phyloP scores from a whole-genome alignment of 2,329 filamentous ascomycete species.

The Lasiodiplodia sp. region DNA sequence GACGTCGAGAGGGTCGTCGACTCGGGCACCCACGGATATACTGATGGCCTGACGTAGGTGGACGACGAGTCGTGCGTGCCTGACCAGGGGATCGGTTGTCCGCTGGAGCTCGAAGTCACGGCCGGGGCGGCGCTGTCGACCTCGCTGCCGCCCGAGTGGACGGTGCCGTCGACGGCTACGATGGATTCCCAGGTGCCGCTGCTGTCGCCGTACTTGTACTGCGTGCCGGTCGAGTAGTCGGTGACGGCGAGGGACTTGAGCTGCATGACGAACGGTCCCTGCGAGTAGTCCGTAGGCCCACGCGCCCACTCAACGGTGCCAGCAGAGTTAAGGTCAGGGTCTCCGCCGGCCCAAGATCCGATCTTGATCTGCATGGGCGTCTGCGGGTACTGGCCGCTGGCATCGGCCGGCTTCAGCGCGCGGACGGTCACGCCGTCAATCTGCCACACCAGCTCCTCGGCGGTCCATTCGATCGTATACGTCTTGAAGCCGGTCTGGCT shows the following conservation, averaged over 20 bases:
- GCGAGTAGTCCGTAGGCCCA: conserved; percentile 81
- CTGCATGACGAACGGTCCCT: conserved; percentile 86
- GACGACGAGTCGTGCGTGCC: conserved; percentile 66
- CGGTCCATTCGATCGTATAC: conserved; percentile 92
- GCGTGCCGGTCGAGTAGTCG: conserved; percentile 91
- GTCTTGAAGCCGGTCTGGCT: conserved; percentile 82
- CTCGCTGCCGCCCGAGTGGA: conserved; percentile 70
- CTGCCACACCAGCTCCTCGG: conserved; percentile 83
- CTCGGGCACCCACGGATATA: conserved; percentile 68
- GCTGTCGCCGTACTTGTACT: conserved; percentile 82
- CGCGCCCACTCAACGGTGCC: conserved; percentile 92
- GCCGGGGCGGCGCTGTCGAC: conserved; percentile 62
- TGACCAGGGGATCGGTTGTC: conserved; percentile 72
- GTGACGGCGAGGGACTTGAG: conserved; percentile 78
- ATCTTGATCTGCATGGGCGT: conserved; percentile 95
- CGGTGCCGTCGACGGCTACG: conserved; percentile 74
- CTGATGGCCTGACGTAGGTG: conserved; percentile 61
- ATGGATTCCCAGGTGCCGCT: conserved; percentile 85
- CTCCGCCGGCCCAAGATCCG: conserved; percentile 91
- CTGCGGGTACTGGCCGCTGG: conserved; percentile 85
- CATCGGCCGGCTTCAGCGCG: conserved; percentile 73
- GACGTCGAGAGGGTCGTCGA: conserved; percentile 61
- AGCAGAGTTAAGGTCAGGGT: conserved; percentile 78
- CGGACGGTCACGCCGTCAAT: conserved; percentile 81
- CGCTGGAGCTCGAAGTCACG: conserved; percentile 67